phyloP scores from a whole-genome alignment of 179 eudicot species.

The Patellifolia procumbens region DNA sequence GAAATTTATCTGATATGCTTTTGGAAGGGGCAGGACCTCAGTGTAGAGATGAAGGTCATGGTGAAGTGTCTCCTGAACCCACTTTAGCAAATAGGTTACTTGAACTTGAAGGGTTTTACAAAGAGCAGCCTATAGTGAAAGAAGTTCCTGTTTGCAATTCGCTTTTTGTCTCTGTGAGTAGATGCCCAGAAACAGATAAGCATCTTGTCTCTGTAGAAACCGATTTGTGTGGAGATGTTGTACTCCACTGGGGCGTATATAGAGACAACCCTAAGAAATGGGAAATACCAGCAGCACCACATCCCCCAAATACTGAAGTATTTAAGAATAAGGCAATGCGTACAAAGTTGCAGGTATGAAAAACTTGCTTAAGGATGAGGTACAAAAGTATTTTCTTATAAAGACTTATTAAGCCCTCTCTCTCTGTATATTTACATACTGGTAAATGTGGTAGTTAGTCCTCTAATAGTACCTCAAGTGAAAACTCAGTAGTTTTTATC shows the following conservation, averaged over 20 bases:
- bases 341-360: conserved; percentile 74
- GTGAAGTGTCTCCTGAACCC: conserved; percentile 34
- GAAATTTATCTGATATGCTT: conserved; percentile 50
- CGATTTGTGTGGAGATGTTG: conserved; percentile 71
- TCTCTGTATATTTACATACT: not conserved
- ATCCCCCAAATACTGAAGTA: conserved; percentile 64
- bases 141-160: conserved; percentile 50
- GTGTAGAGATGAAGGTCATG: conserved; percentile 34
- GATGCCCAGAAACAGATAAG: conserved; percentile 57
- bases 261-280: conserved; percentile 53
- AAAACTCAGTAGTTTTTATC: not conserved
- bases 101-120: conserved; percentile 64
- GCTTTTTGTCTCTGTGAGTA: conserved; percentile 55
- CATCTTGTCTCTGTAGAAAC: conserved; percentile 63
- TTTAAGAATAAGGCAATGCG: conserved; percentile 85
- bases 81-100: conserved; percentile 41
- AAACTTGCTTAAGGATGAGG: conserved; percentile 4
- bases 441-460: not conserved
- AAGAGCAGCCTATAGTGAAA: conserved; percentile 63
- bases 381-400: not conserved
- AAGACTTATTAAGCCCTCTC: not conserved
- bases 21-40: conserved; percentile 44
- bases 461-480: not conserved
- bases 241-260: conserved; percentile 92
- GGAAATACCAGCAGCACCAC: conserved; percentile 77